A percentile compares a stretch with the other conserved stretches of the same genome.
Conservation (phyloP, 768 basidiomycete species). For the Suillus sp. region DNA sequence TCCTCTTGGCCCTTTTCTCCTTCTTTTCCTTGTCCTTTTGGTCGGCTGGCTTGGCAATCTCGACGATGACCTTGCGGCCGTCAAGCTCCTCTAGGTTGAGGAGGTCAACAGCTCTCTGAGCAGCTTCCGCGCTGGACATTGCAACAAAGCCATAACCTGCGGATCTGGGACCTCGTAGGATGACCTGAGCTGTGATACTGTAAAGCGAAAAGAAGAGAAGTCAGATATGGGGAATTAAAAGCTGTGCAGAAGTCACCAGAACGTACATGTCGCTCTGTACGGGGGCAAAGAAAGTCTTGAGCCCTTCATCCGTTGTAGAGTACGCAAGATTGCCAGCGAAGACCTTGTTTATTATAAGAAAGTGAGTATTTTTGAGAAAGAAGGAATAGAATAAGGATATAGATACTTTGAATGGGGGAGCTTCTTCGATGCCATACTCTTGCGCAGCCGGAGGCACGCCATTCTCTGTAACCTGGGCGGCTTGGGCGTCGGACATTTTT, state of each 20-base stretch:
- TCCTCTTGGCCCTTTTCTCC: conserved; percentile 78
- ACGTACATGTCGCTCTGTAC: conserved; percentile 87
- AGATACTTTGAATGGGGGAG: conserved; percentile 76
- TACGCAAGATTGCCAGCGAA: conserved; percentile 97
- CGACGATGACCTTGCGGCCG: conserved; percentile 85
- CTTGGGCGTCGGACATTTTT: conserved; percentile 89
- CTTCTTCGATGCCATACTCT: conserved; percentile 66
- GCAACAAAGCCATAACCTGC: conserved; percentile 95
- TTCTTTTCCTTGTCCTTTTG: conserved; percentile 81
- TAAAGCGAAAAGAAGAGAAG: conserved; percentile 14
- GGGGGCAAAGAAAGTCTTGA: conserved; percentile 91
- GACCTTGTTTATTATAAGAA: conserved; percentile 40
- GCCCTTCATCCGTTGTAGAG: conserved; percentile 90
- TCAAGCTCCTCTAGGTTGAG: conserved; percentile 91
- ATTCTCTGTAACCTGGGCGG: conserved; percentile 80
- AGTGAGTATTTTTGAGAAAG: conserved; percentile 24
- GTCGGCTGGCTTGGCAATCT: conserved; percentile 89
- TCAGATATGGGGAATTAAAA: conserved; percentile 13
- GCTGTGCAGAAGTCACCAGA: conserved; percentile 25
- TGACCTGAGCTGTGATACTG: conserved; percentile 84
- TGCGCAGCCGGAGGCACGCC: conserved; percentile 83
- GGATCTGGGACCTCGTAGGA: conserved; percentile 81
- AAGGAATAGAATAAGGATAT: conserved; percentile 15
- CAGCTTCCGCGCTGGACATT: conserved; percentile 77
- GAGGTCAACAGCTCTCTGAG: conserved; percentile 80